A percentile compares a stretch with the other conserved stretches of the same genome.
Evolutionary conservation across 805 yeast species (phyloP).

Genomic region (Grigorovia yakushimaensis): DNA sequence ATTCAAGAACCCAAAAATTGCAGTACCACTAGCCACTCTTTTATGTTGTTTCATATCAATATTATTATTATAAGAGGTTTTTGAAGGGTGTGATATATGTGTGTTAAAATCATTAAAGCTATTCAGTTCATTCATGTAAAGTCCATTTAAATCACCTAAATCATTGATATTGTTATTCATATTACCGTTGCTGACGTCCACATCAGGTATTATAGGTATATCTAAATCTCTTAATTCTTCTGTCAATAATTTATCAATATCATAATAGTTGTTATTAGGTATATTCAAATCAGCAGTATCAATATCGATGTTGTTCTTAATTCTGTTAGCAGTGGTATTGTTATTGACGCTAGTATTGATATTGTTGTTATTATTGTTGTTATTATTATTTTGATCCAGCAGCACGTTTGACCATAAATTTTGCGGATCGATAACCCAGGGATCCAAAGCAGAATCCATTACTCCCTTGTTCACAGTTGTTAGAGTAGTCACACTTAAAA

Average conservation of each 20-base stretch:
- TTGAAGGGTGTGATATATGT: not conserved
- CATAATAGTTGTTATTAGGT: slow-evolving; percentile 40
- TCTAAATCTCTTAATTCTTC: slow-evolving; percentile 55
- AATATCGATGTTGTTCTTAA: not conserved
- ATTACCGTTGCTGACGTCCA: not conserved
- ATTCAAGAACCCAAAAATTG: slow-evolving; percentile 62
- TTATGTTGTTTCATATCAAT: slow-evolving; percentile 39
- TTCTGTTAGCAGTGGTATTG: not conserved
- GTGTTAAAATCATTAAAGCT: no score
- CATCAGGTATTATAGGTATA: slow-evolving; percentile 37
- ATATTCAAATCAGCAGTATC: slow-evolving; percentile 14
- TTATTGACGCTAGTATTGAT: not conserved
- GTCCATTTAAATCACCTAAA: not conserved
- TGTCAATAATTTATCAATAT: slow-evolving; percentile 46
- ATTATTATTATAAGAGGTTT: not conserved
- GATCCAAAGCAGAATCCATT: slow-evolving; percentile 2
- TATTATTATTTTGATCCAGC: not conserved
- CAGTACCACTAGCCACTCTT: slow-evolving; percentile 67
- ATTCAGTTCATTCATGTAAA: no score
- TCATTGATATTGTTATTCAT: slow-evolving; percentile 6
- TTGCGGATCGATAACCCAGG: not conserved
- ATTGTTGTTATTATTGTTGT: not conserved
- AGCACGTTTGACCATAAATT: not conserved
- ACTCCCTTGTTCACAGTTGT: not conserved
- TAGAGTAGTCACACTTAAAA: not conserved